Percentiles rank a stretch among this genome's conserved stretches.
phyloP scores from a whole-genome alignment of 169 alveolate species.

The Plasmodium knowlesi region DNA sequence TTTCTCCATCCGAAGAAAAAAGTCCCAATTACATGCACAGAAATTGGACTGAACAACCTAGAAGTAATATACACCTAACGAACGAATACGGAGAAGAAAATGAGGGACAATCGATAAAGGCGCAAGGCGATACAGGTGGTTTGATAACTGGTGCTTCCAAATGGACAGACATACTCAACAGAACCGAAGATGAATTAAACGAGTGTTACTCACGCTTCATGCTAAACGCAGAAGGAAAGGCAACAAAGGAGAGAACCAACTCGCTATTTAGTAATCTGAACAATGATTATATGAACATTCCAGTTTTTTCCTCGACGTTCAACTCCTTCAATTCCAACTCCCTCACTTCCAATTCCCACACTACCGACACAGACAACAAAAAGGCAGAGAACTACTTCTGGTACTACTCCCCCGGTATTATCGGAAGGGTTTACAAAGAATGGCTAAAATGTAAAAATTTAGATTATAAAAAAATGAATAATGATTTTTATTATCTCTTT shows the following conservation, averaged over 20 bases:
- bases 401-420: constrained; percentile 74
- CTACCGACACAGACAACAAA: neutral
- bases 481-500: constrained; percentile 65
- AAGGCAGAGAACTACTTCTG: constrained; percentile 54
- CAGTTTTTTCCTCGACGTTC: constrained; percentile 15
- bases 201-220: neutral
- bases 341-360: neutral
- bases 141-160: neutral
- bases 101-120: neutral
- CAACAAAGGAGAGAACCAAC: neutral
- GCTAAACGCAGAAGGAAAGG: constrained; percentile 14
- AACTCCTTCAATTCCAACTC: neutral
- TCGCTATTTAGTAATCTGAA: constrained; percentile 26
- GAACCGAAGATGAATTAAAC: neutral
- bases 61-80: neutral
- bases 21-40: neutral
- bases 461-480: constrained; percentile 60
- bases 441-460: constrained; percentile 71
- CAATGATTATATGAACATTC: constrained; percentile 43
- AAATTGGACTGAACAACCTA: neutral
- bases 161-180: neutral
- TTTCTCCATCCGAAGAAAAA: constrained; percentile 1
- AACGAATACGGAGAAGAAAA: neutral
- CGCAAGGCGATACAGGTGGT: neutral
- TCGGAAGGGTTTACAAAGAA: constrained; percentile 67